A percentile compares a stretch with the other conserved stretches of the same genome.
Conservation (phyloP, 1,284 basidiomycete genomes). For the Puccinia polysora region DNA sequence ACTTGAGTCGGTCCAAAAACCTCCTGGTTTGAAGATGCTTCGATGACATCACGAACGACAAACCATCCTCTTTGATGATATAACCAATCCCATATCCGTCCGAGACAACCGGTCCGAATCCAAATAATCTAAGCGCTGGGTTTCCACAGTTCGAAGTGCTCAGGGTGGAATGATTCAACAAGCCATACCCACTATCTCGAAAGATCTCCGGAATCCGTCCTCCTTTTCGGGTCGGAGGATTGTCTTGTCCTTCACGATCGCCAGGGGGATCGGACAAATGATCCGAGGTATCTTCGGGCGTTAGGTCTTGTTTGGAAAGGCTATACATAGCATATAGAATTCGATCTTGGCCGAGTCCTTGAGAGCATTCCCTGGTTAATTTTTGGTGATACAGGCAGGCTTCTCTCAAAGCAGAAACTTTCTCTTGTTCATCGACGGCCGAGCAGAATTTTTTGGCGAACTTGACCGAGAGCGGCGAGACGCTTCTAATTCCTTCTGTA, state of each 20-base stretch:
- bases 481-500: constrained; percentile 89
- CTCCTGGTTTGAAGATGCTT: constrained; percentile 91
- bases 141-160: constrained; percentile 96
- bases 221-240: constrained; percentile 6
- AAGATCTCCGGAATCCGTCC: constrained; percentile 70
- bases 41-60: constrained; percentile 83
- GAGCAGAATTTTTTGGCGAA: constrained; percentile 71
- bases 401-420: constrained; percentile 69
- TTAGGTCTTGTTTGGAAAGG: constrained; percentile 35
- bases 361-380: constrained; percentile 77
- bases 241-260: constrained; percentile 46
- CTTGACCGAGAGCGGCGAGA: constrained; percentile 61
- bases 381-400: constrained; percentile 85
- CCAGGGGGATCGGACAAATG: constrained; percentile 5
- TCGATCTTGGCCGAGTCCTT: constrained; percentile 83
- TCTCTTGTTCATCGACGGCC: constrained; percentile 66
- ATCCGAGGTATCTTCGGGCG: background rate
- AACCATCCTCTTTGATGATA: constrained; percentile 91
- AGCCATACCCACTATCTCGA: constrained; percentile 73
- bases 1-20: constrained; percentile 77
- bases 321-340: constrained; percentile 48
- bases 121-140: constrained; percentile 69
- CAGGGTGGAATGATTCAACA: constrained; percentile 77
- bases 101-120: constrained; percentile 67
- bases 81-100: constrained; percentile 65